phyloP scores from a whole-genome alignment of 345 rosid species.

The Euphorbia tirucalli region DNA sequence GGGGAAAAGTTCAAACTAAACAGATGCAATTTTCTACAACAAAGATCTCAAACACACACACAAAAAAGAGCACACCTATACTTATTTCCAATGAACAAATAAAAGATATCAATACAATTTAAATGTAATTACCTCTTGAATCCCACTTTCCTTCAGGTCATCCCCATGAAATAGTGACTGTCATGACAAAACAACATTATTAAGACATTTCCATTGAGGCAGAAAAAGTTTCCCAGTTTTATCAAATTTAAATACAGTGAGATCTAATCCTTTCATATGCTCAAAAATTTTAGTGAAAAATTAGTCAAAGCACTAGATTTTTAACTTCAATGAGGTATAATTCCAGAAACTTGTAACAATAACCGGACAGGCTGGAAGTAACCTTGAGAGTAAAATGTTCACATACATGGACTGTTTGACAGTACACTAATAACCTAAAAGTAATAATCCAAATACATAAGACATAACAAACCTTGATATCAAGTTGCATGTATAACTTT shows the following conservation, averaged over 20 bases:
- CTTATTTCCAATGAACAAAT: not conserved
- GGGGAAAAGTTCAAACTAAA: not conserved
- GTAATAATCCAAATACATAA: conserved; percentile 10
- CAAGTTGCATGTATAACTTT: conserved; percentile 64
- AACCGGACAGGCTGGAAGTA: not conserved
- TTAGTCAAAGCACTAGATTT: not conserved
- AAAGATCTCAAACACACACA: not conserved
- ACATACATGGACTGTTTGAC: not conserved
- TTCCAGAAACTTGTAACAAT: not conserved
- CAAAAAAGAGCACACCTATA: not conserved
- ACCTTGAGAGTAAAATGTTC: conserved; percentile 6
- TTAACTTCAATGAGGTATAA: not conserved
- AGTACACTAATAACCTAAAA: conserved; percentile 8
- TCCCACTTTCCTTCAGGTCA: conserved; percentile 74
- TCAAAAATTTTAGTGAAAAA: not conserved
- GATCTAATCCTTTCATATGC: not conserved
- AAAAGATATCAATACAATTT: conserved; percentile 7
- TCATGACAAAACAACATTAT: conserved; percentile 25
- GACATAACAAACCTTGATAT: conserved; percentile 56
- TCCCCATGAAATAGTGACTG: conserved; percentile 82
- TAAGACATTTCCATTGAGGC: conserved; percentile 14
- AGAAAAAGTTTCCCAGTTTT: conserved; percentile 9
- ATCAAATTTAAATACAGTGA: not conserved
- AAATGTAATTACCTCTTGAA: conserved; percentile 66
- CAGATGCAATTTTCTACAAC: not conserved